Evolutionary conservation across 2,329 filamentous ascomycete species (phyloP).

Genomic region (Cladophialophora carrionii): DNA sequence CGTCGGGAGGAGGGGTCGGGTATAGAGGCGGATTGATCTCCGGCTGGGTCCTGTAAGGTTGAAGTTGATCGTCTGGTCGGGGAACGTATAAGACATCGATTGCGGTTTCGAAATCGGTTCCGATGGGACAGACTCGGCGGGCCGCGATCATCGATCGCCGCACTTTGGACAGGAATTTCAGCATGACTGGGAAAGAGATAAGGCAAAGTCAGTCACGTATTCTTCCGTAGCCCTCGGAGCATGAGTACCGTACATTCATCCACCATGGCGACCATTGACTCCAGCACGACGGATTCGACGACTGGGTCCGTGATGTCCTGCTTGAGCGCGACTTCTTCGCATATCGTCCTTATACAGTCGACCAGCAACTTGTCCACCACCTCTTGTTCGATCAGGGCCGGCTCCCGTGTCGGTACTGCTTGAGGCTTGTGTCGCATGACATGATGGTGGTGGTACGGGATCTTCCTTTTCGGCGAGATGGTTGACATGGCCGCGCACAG

Average conservation of each 20-base stretch:
- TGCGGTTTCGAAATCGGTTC: conserved; percentile 62
- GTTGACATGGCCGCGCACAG: conserved; percentile 23
- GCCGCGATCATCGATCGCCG: conserved; percentile 61
- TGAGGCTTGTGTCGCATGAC: conserved; percentile 45
- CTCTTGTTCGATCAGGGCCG: conserved; percentile 54
- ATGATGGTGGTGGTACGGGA: conserved; percentile 50
- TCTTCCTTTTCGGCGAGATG: conserved; percentile 37
- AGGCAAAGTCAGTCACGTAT: conserved; percentile 34
- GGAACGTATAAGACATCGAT: conserved; percentile 50
- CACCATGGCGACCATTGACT: conserved; percentile 58
- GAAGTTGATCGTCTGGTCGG: conserved; percentile 36
- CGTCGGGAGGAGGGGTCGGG: conserved; percentile 48
- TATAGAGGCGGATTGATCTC: conserved; percentile 41
- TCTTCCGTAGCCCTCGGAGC: neutral
- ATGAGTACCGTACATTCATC: conserved; percentile 60
- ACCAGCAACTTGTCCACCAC: conserved; percentile 60
- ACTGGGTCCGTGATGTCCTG: conserved; percentile 40
- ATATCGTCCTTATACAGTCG: conserved; percentile 55
- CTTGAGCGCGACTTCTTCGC: conserved; percentile 36
- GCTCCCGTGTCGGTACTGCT: conserved; percentile 42
- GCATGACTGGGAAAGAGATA: conserved; percentile 42
- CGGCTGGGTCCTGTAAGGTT: conserved; percentile 41
- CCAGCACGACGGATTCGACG: conserved; percentile 59
- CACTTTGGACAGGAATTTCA: conserved; percentile 57
- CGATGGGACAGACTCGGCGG: conserved; percentile 59